These are phyloP conservation scores for Pezicula carpinea DNA, from an alignment of 2,329 filamentous ascomycete genomes.

Conservation along the genomic window DNA sequence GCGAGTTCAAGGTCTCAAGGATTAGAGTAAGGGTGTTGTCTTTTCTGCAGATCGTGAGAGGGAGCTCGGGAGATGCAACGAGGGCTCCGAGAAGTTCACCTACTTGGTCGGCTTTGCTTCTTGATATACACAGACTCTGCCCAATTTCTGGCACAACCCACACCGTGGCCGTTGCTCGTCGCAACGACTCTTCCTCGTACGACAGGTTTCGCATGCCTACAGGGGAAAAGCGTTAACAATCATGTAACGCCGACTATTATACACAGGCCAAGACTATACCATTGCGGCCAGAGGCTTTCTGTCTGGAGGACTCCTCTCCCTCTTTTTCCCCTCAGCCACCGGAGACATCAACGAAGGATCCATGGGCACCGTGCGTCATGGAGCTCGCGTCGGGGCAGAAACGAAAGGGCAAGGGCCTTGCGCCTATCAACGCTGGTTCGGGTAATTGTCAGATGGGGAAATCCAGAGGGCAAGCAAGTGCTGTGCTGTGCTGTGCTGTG, in stretches of 20 bases:
- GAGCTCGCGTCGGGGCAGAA: not conserved
- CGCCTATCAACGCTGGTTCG: no score
- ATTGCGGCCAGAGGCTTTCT: not conserved
- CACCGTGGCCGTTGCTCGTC: not conserved
- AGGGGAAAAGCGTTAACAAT: not conserved
- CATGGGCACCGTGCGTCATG: not conserved
- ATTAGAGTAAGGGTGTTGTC: not conserved
- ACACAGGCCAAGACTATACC: not conserved
- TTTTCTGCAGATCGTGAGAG: not conserved
- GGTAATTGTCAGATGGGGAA: no score
- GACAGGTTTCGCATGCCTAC: constrained; percentile 2
- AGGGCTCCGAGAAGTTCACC: not conserved
- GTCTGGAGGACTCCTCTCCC: not conserved
- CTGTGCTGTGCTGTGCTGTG: no score
- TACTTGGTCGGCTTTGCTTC: constrained; percentile 3
- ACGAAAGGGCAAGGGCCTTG: not conserved
- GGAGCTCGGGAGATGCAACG: not conserved
- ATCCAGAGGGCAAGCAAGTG: no score
- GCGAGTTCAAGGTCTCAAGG: not conserved
- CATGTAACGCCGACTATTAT: not conserved
- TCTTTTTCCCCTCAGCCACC: not conserved
- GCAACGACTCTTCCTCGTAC: not conserved
- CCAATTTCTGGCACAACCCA: not conserved
- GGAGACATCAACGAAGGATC: not conserved
- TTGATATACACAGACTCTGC: not conserved